Base-by-base conservation (phyloP, 306 rosid genomes). In the Luffa acutangula region DNA sequence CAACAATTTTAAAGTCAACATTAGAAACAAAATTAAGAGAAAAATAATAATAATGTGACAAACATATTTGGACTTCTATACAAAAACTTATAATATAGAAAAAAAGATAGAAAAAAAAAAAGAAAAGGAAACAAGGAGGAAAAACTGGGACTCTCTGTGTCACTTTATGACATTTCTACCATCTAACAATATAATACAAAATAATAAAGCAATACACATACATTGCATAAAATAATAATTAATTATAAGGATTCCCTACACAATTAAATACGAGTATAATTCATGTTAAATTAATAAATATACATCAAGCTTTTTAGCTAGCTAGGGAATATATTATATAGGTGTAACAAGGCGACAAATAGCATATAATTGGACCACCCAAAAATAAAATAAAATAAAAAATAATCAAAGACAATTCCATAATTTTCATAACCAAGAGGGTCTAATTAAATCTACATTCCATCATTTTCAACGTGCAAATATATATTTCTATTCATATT, bases 321-420 rank as follows among this genome's bases (percentile, higher is more conserved):
- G 49, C 48, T 66, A 39, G 73, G 49, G 21, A 18, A 66, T 66
- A 18, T 66, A 39, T 17, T 7, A 39, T 66, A 66, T 17, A 3
- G 48, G 48, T 8, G 49, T 84, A 85, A 87, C 48, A 42, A 31
- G 21, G 20, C 41, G 54, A 72, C 54, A 72, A 72, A 72, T 69
- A 78, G 49, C 81, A 81, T 20, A 84, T 85, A 85, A 87, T 88
- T 86, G 91, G 64, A 82, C 87, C 83, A 76, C 79, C 73, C 52
- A 65, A 56, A 15, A 2, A 25, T 6, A 17, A 66, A 66, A 39
- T 65, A 39, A 17, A 62, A 36, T 64, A 36, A 33, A 36, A 33
- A 63, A 64, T 36, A 33, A 33, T 64, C 5, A 64, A 64, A 64
- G 21, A 6, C 11, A 14, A 36, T 37, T 64, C 45, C 71, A 64